These are phyloP conservation scores for Candida odintsovae DNA, from an alignment of 805 yeast genomes.

Conservation along the genomic window DNA sequence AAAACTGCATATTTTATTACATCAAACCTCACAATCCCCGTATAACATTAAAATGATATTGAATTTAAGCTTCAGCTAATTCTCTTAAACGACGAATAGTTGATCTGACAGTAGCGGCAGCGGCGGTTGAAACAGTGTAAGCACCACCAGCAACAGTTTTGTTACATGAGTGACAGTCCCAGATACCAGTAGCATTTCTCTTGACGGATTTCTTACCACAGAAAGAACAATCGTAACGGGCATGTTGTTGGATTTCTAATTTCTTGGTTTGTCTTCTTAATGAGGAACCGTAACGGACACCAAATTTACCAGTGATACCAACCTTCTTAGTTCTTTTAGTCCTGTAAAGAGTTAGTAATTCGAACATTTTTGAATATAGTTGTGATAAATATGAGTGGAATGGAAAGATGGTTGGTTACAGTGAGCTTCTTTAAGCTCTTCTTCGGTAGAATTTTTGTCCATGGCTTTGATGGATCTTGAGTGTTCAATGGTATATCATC, in stretches of 20 bases:
- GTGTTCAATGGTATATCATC: too few species aligned
- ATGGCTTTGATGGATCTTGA: neutral
- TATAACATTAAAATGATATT: neutral
- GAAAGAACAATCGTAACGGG: conserved; percentile 98
- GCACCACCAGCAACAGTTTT: conserved; percentile 99
- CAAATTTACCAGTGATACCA: conserved; percentile 99
- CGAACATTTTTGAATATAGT: neutral
- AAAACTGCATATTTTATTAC: neutral
- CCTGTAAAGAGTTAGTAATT: conserved; percentile 36
- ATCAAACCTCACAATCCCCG: neutral
- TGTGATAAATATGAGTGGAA: neutral
- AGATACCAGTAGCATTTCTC: conserved; percentile 98
- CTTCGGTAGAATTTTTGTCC: neutral
- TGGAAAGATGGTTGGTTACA: neutral
- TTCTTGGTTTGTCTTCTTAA: conserved; percentile 99
- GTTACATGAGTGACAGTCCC: conserved; percentile 92
- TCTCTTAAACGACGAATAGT: conserved; percentile 99
- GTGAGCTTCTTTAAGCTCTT: neutral
- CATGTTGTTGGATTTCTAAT: conserved; percentile 98
- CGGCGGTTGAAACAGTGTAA: conserved; percentile 98
- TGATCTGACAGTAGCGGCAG: conserved; percentile 99
- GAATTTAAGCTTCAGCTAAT: conserved; percentile 92
- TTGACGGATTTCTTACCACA: conserved; percentile 98
- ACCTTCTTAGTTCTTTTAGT: conserved; percentile 99
- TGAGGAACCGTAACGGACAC: conserved; percentile 99